Evolutionary conservation across 768 basidiomycete species (phyloP).

Genomic region (Tricholoma matsutake): DNA sequence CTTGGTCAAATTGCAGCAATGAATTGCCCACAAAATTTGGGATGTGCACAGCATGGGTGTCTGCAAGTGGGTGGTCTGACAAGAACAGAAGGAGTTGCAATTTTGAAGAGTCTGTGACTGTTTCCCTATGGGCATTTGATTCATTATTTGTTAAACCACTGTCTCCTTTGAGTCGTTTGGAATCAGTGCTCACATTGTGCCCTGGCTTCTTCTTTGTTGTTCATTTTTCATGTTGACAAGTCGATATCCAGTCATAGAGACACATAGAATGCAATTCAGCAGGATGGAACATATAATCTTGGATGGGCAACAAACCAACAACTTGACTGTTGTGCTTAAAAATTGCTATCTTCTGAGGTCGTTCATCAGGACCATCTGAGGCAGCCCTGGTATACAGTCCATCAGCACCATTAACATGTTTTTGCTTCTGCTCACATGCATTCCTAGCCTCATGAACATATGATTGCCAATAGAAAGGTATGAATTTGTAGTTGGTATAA

Average conservation of each 20-base stretch:
- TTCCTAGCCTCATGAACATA: too few species aligned
- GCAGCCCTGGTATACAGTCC: neutral
- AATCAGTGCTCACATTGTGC: neutral
- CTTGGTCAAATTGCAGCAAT: slow-evolving; percentile 28
- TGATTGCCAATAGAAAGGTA: too few species aligned
- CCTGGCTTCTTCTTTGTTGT: neutral
- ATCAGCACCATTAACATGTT: neutral
- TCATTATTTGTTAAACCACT: neutral
- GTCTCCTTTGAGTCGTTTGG: neutral
- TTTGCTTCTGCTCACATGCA: slow-evolving; percentile 6
- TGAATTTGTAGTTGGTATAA: too few species aligned
- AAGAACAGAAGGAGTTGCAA: slow-evolving; percentile 5
- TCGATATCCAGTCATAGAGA: too few species aligned
- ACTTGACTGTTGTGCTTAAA: slow-evolving; percentile 6
- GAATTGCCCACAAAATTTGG: slow-evolving; percentile 29
- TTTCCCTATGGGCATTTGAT: slow-evolving; percentile 3
- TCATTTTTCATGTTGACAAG: slow-evolving; percentile 12
- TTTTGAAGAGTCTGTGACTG: neutral
- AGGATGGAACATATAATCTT: slow-evolving; percentile 28
- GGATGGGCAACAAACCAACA: slow-evolving; percentile 17
- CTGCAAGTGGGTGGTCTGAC: slow-evolving; percentile 13
- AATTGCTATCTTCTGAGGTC: slow-evolving; percentile 11
- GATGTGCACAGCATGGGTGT: slow-evolving; percentile 15
- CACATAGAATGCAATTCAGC: too few species aligned
- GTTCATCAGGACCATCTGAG: slow-evolving; percentile 3